phyloP scores from a whole-genome alignment of 176 grass and related monocot species.

The Luzula sylvatica region DNA sequence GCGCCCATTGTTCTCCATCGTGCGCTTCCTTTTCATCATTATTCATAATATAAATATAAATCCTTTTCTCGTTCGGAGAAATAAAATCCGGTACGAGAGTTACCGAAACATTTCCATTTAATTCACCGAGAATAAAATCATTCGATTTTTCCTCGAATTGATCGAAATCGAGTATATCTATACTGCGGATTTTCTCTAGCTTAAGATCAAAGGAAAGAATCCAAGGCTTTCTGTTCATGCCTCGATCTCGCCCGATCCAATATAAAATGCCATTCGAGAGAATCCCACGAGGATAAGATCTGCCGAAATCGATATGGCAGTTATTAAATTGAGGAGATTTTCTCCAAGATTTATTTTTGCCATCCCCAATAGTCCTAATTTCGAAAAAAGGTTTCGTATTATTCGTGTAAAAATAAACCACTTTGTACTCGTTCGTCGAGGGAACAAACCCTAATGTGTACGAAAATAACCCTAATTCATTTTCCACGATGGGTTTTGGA shows the following conservation, averaged over 20 bases:
- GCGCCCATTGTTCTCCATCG: not conserved
- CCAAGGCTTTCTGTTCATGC: not conserved
- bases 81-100: constrained; percentile 1
- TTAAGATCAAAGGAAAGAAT: constrained; percentile 5
- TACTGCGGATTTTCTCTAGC: not conserved
- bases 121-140: constrained; percentile 6
- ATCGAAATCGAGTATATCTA: not conserved
- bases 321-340: not conserved
- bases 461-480: not conserved
- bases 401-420: not conserved
- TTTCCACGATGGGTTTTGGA: not conserved
- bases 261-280: constrained; percentile 1
- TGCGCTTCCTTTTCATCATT: too few relatives aligned
- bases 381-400: not conserved
- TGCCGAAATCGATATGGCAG: not conserved
- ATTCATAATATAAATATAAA: constrained; percentile 2
- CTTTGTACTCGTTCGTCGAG: constrained; percentile 3
- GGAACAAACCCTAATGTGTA: constrained; percentile 14
- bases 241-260: not conserved
- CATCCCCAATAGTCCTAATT: not conserved
- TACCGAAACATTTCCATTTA: constrained; percentile 1
- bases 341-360: not conserved
- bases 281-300: not conserved
- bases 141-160: not conserved
- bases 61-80: not conserved